phyloP scores from a whole-genome alignment of 2,329 filamentous ascomycete species.

The Zymoseptoria tritici region DNA sequence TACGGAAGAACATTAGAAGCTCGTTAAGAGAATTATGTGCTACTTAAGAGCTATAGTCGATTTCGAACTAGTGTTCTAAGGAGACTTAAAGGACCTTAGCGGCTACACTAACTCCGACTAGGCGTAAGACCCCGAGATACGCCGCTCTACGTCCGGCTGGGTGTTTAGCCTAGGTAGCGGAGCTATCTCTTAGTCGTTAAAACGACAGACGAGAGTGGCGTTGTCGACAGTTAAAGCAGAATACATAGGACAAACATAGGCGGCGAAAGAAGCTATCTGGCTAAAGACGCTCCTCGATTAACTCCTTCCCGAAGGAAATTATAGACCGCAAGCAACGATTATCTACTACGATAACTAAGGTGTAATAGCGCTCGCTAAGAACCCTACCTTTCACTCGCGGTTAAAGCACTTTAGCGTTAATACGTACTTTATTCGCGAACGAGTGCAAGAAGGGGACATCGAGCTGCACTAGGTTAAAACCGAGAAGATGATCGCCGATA shows the following conservation, averaged over 20 bases:
- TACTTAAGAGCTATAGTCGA: not conserved
- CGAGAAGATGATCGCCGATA: not conserved
- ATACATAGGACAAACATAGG: slow-evolving; percentile 16
- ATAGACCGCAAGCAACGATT: not conserved
- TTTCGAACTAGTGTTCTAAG: slow-evolving; percentile 7
- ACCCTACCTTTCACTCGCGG: not conserved
- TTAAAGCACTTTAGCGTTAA: not conserved
- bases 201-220: slow-evolving; percentile 16
- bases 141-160: slow-evolving; percentile 19
- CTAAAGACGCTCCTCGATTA: slow-evolving; percentile 2
- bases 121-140: slow-evolving; percentile 11
- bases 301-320: not conserved
- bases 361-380: slow-evolving; percentile 3
- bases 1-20: slow-evolving; percentile 4
- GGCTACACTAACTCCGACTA: slow-evolving; percentile 21
- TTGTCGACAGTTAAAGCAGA: slow-evolving; percentile 20
- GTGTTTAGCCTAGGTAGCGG: slow-evolving; percentile 1
- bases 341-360: slow-evolving; percentile 6
- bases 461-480: slow-evolving; percentile 1
- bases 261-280: slow-evolving; percentile 20
- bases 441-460: not conserved
- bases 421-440: slow-evolving; percentile 1
- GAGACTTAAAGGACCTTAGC: slow-evolving; percentile 5
- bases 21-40: not conserved
- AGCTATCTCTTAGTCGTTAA: slow-evolving; percentile 11